phyloP scores from a whole-genome alignment of 2,329 filamentous ascomycete species.

The Hypoxylon sp. region DNA sequence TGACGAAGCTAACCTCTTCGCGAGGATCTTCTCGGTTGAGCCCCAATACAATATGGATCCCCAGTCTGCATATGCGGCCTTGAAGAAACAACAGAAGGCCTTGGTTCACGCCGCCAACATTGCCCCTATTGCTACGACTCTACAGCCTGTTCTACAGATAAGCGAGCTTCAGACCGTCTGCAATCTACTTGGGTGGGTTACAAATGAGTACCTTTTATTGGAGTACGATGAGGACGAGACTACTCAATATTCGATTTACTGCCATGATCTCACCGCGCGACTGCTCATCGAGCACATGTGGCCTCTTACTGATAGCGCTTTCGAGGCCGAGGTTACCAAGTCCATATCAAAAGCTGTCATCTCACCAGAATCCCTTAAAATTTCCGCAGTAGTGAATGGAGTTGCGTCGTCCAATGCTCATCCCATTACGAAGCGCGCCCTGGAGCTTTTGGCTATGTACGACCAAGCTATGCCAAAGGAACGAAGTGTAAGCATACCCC shows the following conservation, averaged over 20 bases:
- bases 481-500: constrained; percentile 63
- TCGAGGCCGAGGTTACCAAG: constrained; percentile 67
- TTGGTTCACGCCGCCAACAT: constrained; percentile 67
- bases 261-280: constrained; percentile 67
- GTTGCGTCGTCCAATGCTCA: constrained; percentile 68
- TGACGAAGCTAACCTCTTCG: constrained; percentile 65
- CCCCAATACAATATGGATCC: constrained; percentile 63
- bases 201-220: constrained; percentile 67
- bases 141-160: constrained; percentile 62
- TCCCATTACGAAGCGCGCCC: constrained; percentile 67
- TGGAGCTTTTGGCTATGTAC: constrained; percentile 71
- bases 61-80: constrained; percentile 63
- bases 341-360: constrained; percentile 64
- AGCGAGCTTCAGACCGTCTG: constrained; percentile 64
- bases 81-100: constrained; percentile 63
- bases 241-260: constrained; percentile 64
- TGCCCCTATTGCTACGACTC: constrained; percentile 61
- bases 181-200: constrained; percentile 68
- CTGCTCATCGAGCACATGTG: constrained; percentile 69
- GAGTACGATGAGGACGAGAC: constrained; percentile 69
- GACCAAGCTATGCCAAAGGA: constrained; percentile 74
- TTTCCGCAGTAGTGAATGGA: constrained; percentile 61
- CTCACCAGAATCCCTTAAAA: constrained; percentile 61
- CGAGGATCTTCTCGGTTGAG: constrained; percentile 67
- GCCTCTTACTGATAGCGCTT: constrained; percentile 65